Conservation (phyloP, 2,329 filamentous ascomycete species). For the Neonectria coccinea region DNA sequence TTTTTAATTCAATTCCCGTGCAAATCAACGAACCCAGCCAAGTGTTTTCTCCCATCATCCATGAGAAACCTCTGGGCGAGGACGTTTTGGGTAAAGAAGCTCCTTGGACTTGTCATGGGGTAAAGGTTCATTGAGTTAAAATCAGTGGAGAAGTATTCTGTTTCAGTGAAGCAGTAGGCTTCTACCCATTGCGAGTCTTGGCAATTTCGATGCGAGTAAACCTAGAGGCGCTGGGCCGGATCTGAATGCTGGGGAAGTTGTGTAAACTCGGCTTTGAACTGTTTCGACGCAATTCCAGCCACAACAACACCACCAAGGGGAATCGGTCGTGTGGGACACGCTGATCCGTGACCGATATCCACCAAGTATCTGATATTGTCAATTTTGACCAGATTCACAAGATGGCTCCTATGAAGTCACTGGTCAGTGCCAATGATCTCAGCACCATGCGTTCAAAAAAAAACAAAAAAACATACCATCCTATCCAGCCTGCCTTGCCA, state of each 20-base stretch:
- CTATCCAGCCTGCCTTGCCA: conserved; percentile 9
- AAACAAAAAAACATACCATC: conserved; percentile 9
- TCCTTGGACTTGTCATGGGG: conserved; percentile 23
- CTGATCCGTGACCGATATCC: conserved; percentile 19
- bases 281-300: conserved; percentile 13
- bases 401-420: conserved; percentile 11
- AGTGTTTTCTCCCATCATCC: neutral
- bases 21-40: conserved; percentile 14
- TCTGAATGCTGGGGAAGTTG: conserved; percentile 15
- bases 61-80: conserved; percentile 17
- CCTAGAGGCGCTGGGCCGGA: conserved; percentile 15
- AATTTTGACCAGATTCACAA: conserved; percentile 18
- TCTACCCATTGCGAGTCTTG: conserved; percentile 9
- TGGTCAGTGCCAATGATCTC: neutral
- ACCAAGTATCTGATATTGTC: conserved; percentile 16
- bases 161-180: conserved; percentile 24
- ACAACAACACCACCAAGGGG: conserved; percentile 2
- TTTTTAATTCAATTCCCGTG: conserved; percentile 11
- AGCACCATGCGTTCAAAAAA: neutral
- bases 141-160: conserved; percentile 22
- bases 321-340: conserved; percentile 20
- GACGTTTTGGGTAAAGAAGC: conserved; percentile 26
- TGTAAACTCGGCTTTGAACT: conserved; percentile 21
- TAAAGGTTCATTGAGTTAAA: conserved; percentile 26
- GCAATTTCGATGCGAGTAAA: conserved; percentile 22